Evolutionary conservation across 139 green algal genomes (phyloP).

Genomic region (Chlamydomonas urium): DNA sequence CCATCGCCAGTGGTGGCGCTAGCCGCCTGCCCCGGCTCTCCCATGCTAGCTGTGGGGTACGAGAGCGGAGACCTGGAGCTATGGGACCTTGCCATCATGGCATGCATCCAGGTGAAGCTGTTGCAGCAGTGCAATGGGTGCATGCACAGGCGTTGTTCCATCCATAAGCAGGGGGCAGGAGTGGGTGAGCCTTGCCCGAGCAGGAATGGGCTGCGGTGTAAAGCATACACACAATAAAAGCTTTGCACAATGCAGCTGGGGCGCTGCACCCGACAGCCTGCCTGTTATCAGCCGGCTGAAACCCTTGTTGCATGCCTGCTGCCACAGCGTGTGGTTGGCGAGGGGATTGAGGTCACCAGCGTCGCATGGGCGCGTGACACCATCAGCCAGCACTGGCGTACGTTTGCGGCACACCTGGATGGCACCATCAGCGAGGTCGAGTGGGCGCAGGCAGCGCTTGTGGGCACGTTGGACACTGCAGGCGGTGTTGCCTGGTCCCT

Average conservation of each 20-base stretch:
- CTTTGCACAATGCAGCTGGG: no score
- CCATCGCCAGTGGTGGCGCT: slow-evolving; percentile 67
- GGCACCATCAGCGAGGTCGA: slow-evolving; percentile 66
- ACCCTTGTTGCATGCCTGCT: no score
- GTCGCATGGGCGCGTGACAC: slow-evolving; percentile 62
- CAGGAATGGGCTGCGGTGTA: no score
- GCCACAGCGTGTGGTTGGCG: slow-evolving; percentile 66
- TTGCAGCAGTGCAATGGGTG: background rate
- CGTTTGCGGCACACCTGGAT: slow-evolving; percentile 74
- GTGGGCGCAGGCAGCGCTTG: slow-evolving; percentile 25
- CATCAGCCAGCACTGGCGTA: slow-evolving; percentile 35
- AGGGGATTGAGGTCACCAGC: slow-evolving; percentile 51
- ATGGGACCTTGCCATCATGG: slow-evolving; percentile 59
- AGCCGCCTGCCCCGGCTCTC: slow-evolving; percentile 62
- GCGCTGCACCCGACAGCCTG: no score
- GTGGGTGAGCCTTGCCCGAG: no score
- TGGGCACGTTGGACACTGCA: slow-evolving; percentile 56
- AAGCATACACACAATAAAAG: no score
- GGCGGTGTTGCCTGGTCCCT: slow-evolving; percentile 85
- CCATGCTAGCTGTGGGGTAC: slow-evolving; percentile 60
- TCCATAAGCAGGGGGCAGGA: background rate
- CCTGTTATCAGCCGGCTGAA: no score
- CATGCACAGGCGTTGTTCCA: background rate
- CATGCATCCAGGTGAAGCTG: slow-evolving; percentile 47
- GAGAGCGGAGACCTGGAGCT: slow-evolving; percentile 84